Evolutionary conservation across 1,284 basidiomycete species (phyloP).

Genomic region (Schizophyllum amplum): DNA sequence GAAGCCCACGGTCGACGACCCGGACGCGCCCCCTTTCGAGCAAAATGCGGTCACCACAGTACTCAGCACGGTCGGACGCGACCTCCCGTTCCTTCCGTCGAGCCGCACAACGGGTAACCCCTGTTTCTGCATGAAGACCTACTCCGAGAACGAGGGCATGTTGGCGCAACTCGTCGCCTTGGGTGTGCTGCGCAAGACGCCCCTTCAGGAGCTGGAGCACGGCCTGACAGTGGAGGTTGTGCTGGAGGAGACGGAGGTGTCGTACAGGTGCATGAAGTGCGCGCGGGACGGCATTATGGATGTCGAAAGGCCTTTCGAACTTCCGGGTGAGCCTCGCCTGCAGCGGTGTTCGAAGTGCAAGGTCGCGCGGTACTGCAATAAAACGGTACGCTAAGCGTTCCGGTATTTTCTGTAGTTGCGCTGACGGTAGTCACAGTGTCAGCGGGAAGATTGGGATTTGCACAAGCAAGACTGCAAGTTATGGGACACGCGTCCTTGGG

Average conservation of each 20-base stretch:
- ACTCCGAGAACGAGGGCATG: not conserved
- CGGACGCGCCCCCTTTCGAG: not conserved
- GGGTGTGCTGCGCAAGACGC: not conserved
- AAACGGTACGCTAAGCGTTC: not conserved
- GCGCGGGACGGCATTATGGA: not conserved
- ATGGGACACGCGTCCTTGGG: not conserved
- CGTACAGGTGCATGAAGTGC: not conserved
- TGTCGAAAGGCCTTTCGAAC: not conserved
- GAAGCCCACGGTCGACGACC: not conserved
- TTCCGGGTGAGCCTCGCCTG: not conserved
- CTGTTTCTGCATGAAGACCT: not conserved
- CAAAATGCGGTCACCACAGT: not conserved
- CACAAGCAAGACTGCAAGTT: not conserved
- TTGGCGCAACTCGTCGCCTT: not conserved
- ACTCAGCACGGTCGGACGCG: not conserved
- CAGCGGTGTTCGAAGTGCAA: not conserved
- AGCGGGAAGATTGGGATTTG: not conserved
- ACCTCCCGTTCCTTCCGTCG: not conserved
- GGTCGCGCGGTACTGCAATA: not conserved
- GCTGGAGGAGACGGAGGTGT: not conserved
- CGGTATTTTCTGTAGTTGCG: not conserved
- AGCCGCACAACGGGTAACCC: not conserved
- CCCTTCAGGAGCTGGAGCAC: not conserved
- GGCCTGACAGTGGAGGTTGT: not conserved
- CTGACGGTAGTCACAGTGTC: not conserved